Conservation (phyloP, 73 alveolate species). For the Paramecium biaurelia region DNA sequence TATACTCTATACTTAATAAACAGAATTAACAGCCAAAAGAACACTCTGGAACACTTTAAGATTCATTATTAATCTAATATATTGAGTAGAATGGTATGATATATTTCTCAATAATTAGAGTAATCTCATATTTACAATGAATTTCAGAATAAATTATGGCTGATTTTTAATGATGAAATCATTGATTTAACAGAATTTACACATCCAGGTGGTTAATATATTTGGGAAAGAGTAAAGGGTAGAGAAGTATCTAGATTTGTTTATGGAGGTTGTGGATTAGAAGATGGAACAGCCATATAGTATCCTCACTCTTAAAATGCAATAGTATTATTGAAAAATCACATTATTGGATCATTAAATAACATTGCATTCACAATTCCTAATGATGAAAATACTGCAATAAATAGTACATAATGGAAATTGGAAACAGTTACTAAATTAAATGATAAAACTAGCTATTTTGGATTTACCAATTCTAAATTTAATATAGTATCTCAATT, state of each 20-base stretch:
- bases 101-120: background rate
- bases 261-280: conserved; percentile 75
- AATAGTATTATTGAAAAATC: conserved; percentile 20
- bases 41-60: background rate
- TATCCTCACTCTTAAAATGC: conserved; percentile 52
- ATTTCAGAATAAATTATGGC: background rate
- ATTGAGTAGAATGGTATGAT: background rate
- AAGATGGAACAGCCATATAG: conserved; percentile 11
- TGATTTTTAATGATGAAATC: conserved; percentile 45
- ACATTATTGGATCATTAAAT: background rate
- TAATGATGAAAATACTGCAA: background rate
- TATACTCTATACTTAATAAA: no score
- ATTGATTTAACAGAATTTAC: conserved; percentile 13
- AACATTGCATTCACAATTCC: background rate
- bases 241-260: conserved; percentile 74
- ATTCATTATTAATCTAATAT: background rate
- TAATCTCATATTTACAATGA: background rate
- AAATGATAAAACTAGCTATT: background rate
- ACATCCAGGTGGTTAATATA: conserved; percentile 80
- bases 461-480: background rate
- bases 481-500: background rate
- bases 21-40: background rate
- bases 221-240: conserved; percentile 65
- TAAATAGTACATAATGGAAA: background rate
- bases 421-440: background rate